These are phyloP conservation scores for Hanseniaspora nectarophila DNA, from an alignment of 805 yeast genomes.

Conservation along the genomic window DNA sequence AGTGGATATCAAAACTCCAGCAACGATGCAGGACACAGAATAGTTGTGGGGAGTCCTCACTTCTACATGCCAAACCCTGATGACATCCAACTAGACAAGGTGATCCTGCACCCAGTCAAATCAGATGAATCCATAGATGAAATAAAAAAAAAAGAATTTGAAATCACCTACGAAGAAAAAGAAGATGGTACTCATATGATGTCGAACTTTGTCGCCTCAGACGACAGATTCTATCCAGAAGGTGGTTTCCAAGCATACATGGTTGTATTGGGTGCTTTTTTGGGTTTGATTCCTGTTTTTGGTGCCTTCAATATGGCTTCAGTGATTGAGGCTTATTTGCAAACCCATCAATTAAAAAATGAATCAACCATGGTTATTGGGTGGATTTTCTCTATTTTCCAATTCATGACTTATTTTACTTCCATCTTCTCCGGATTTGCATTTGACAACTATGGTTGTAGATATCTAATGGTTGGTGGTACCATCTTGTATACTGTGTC, in stretches of 20 bases:
- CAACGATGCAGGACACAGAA: too few species aligned
- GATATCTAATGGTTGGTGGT: constrained; percentile 33
- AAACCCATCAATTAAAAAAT: constrained; percentile 40
- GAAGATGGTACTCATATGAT: not conserved
- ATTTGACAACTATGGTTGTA: constrained; percentile 45
- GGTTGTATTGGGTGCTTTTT: constrained; percentile 47
- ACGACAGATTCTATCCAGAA: constrained; percentile 37
- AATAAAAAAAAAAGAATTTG: not conserved
- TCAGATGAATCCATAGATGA: constrained; percentile 2
- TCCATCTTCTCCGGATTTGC: constrained; percentile 46
- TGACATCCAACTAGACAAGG: constrained; percentile 3
- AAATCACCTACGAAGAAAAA: not conserved
- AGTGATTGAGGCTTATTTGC: constrained; percentile 49
- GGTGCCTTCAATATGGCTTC: constrained; percentile 52
- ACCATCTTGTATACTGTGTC: constrained; percentile 36
- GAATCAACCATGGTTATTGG: constrained; percentile 39
- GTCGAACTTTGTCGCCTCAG: constrained; percentile 20
- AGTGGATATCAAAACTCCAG: too few species aligned
- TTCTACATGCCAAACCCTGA: constrained; percentile 10
- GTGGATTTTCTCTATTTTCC: constrained; percentile 53
- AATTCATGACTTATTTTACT: constrained; percentile 37
- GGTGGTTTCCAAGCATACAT: constrained; percentile 49
- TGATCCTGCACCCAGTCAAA: constrained; percentile 5
- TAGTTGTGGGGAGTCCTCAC: constrained; percentile 7
- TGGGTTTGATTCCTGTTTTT: constrained; percentile 42